These are phyloP conservation scores for Phytophthora hibernalis DNA, from an alignment of 352 stramenopile species.

Conservation along the genomic window DNA sequence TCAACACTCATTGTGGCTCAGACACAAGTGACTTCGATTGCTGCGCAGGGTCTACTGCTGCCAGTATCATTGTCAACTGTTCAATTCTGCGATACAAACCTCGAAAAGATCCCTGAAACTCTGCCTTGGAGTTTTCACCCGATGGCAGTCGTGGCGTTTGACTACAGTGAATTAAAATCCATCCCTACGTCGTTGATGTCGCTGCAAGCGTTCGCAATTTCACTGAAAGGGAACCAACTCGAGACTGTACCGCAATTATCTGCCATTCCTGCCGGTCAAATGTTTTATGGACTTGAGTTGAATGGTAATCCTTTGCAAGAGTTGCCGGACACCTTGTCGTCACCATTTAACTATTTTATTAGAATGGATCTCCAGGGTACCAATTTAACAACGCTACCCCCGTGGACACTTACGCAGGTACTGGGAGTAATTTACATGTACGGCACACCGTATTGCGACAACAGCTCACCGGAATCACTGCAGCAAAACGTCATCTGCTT, in stretches of 20 bases:
- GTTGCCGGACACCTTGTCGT: neutral
- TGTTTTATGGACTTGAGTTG: neutral
- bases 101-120: neutral
- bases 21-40: neutral
- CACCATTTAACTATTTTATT: conserved; percentile 3
- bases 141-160: conserved; percentile 11
- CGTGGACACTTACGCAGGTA: conserved; percentile 11
- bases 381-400: conserved; percentile 3
- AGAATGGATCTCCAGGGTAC: conserved; percentile 4
- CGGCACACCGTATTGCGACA: conserved; percentile 5
- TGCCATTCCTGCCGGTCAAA: neutral
- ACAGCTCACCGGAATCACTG: neutral
- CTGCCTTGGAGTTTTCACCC: neutral
- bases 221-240: conserved; percentile 7
- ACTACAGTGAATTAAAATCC: neutral
- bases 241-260: conserved; percentile 1
- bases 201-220: neutral
- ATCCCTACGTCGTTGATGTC: conserved; percentile 5
- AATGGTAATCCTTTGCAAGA: conserved; percentile 5
- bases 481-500: neutral
- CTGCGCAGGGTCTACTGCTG: neutral
- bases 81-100: neutral
- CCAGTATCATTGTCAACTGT: neutral
- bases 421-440: conserved; percentile 9
- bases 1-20: neutral